These are phyloP conservation scores for Calonectria montana DNA, from an alignment of 2,329 filamentous ascomycete genomes.

Conservation along the genomic window DNA sequence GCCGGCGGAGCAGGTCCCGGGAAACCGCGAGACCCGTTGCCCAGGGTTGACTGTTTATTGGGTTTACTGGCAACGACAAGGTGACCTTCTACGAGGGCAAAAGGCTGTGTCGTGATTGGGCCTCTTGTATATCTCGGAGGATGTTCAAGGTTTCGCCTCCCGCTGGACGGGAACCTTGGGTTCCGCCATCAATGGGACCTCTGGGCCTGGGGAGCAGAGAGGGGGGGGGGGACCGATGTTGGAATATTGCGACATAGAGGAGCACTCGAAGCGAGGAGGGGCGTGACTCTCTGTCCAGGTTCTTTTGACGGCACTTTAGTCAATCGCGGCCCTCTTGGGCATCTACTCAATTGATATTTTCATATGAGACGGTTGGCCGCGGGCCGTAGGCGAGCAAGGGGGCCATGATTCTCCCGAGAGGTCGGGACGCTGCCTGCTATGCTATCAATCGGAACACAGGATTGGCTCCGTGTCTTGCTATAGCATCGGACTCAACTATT, in stretches of 20 bases:
- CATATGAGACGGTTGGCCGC: constrained; percentile 12
- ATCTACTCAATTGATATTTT: constrained; percentile 6
- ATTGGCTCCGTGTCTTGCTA: background rate
- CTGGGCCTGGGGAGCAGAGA: background rate
- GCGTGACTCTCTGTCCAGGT: background rate
- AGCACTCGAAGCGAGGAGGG: background rate
- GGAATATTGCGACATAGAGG: background rate
- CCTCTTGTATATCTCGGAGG: constrained; percentile 19
- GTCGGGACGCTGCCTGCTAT: constrained; percentile 5
- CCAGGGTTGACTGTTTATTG: constrained; percentile 8
- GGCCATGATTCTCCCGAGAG: constrained; percentile 4
- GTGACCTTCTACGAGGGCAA: constrained; percentile 25
- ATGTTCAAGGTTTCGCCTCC: constrained; percentile 17
- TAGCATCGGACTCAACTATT: background rate
- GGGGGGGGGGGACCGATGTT: too few species aligned
- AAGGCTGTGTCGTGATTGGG: constrained; percentile 31
- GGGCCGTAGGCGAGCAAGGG: constrained; percentile 2
- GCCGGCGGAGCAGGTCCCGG: constrained; percentile 31
- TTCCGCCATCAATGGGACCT: constrained; percentile 4
- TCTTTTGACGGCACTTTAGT: constrained; percentile 8
- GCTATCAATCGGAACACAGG: constrained; percentile 1
- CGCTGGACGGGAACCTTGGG: constrained; percentile 16
- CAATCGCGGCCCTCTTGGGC: background rate
- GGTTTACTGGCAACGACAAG: constrained; percentile 30
- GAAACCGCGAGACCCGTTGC: constrained; percentile 20